Percentiles rank a stretch among this genome's conserved stretches.
phyloP scores from a whole-genome alignment of 805 yeast species.

The Starmerella lactis-condensi region DNA sequence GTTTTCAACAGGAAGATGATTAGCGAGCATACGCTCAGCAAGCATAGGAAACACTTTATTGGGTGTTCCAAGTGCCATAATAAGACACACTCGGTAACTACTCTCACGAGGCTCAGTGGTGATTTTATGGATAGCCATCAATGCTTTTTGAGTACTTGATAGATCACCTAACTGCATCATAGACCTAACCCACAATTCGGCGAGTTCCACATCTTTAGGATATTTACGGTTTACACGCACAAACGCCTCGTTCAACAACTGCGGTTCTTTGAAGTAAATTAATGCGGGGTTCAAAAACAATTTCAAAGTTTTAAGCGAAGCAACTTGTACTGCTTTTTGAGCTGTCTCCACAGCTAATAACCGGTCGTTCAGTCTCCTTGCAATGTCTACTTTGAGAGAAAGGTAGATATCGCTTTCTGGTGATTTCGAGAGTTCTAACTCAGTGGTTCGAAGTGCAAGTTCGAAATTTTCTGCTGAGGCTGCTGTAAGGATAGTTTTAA shows the following conservation, averaged over 20 bases:
- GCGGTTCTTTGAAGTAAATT: conserved; percentile 17
- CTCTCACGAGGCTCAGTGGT: conserved; percentile 13
- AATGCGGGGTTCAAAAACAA: conserved; percentile 19
- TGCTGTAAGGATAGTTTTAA: conserved; percentile 20
- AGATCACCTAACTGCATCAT: conserved; percentile 12
- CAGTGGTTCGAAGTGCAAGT: conserved; percentile 33
- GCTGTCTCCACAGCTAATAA: conserved; percentile 8
- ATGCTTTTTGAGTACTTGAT: conserved; percentile 14
- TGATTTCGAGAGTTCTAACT: conserved; percentile 31
- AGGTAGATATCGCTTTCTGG: conserved; percentile 40
- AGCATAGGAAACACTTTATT: conserved; percentile 37
- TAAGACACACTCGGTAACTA: conserved; percentile 25
- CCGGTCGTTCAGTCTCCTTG: conserved; percentile 6
- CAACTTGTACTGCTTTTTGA: conserved; percentile 5
- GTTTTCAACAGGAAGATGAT: conserved; percentile 32
- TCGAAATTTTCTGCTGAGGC: conserved; percentile 36
- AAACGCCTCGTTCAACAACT: conserved; percentile 17
- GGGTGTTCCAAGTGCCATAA: conserved; percentile 31
- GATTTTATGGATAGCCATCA: conserved; percentile 16
- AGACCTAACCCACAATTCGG: conserved; percentile 15
- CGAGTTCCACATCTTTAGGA: conserved; percentile 12
- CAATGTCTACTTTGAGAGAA: conserved; percentile 10
- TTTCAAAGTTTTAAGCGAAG: conserved; percentile 9
- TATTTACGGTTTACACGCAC: conserved; percentile 13
- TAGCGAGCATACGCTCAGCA: conserved; percentile 39